phyloP scores from a whole-genome alignment of 2,329 filamentous ascomycete species.

The Xylaria sp. region DNA sequence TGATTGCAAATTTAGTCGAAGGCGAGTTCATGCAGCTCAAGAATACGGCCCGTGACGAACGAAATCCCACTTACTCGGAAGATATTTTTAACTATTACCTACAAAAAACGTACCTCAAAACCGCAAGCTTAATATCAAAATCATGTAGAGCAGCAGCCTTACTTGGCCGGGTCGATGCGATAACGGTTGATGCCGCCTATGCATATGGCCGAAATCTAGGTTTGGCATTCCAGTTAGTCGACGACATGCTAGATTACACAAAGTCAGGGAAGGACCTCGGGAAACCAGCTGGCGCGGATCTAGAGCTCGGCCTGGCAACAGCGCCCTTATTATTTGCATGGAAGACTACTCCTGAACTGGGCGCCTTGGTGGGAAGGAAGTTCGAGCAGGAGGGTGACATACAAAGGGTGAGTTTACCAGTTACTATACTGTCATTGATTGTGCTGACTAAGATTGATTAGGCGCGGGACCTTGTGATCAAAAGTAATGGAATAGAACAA shows the following conservation, averaged over 20 bases:
- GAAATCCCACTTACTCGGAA: conserved; percentile 84
- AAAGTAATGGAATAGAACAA: conserved; percentile 89
- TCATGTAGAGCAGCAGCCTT: conserved; percentile 91
- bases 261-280: conserved; percentile 85
- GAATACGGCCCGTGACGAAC: conserved; percentile 91
- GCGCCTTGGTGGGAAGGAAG: conserved; percentile 89
- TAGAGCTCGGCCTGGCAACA: conserved; percentile 92
- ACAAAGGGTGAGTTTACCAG: conserved; percentile 69
- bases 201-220: conserved; percentile 93
- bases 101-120: conserved; percentile 98
- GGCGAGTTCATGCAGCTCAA: conserved; percentile 99
- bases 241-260: conserved; percentile 98
- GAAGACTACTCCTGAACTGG: conserved; percentile 87
- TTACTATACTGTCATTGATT: background rate
- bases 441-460: conserved; percentile 53
- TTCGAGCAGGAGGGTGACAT: conserved; percentile 88
- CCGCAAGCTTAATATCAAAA: conserved; percentile 94
- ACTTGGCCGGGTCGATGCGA: conserved; percentile 78
- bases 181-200: conserved; percentile 92
- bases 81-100: conserved; percentile 93
- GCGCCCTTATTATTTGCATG: conserved; percentile 95
- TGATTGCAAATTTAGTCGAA: conserved; percentile 97
- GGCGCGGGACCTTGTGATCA: conserved; percentile 86
- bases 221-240: conserved; percentile 94
- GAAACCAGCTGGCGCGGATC: conserved; percentile 93